Conservation (phyloP, 352 stramenopile genomes). For the Phytophthora tubulina region DNA sequence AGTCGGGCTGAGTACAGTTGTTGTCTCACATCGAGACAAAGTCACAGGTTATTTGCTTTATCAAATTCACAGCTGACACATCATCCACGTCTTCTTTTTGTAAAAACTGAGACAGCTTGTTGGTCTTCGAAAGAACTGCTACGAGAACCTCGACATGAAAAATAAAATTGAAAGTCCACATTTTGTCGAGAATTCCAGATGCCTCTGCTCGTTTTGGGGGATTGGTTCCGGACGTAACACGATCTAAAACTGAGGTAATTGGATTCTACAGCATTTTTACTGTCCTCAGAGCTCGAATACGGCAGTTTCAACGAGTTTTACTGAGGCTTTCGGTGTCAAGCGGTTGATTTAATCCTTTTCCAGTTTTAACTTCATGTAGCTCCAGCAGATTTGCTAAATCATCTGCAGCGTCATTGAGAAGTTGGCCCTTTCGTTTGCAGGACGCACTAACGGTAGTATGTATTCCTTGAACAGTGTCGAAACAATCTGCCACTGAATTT, state of each 20-base stretch:
- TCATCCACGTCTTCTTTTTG: no score
- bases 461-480: slow-evolving; percentile 8
- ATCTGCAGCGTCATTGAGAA: not conserved
- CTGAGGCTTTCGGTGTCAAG: slow-evolving; percentile 1
- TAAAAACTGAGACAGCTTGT: no score
- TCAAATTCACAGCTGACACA: no score
- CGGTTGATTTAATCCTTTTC: slow-evolving; percentile 3
- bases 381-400: not conserved
- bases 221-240: not conserved
- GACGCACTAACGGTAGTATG: slow-evolving; percentile 18
- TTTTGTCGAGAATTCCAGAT: slow-evolving; percentile 9
- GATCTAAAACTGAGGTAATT: slow-evolving; percentile 10
- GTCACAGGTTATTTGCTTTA: no score
- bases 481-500: slow-evolving; percentile 10
- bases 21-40: no score
- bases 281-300: not conserved
- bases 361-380: not conserved
- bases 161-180: no score
- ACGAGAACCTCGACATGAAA: no score
- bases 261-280: slow-evolving; percentile 4
- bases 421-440: slow-evolving; percentile 4
- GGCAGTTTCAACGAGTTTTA: slow-evolving; percentile 9
- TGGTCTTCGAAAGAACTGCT: no score
- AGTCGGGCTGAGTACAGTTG: no score
- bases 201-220: slow-evolving; percentile 16